Base-by-base conservation (phyloP, 2,329 filamentous ascomycete genomes). In the Neoscytalidium dimidiatum region DNA sequence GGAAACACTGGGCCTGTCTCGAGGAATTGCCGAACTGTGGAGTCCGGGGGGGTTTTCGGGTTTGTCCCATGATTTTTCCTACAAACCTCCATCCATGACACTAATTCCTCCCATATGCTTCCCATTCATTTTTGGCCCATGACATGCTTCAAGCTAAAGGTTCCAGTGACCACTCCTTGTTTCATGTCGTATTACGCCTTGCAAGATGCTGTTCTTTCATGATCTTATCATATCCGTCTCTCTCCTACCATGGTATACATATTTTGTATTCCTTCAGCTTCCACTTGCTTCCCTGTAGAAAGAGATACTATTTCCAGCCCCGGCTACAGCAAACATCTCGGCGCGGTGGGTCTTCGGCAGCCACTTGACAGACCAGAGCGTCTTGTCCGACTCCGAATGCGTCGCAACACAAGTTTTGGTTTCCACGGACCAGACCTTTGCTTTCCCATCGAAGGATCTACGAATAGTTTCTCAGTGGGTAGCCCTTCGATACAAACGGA, bases 391-490 rank as follows among this genome's bases (percentile, higher is more conserved):
- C 80, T 98, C 94, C 65, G 90, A 94, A 75, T 97, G 92, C 9
- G 95, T 99, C 13, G 94, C 93, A 49, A 99, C 95, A 74, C 95
- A 98, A 4, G 85, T 84, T 64, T 88, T 86, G 35, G 89, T 86
- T 71, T 97, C 93, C 66, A 97, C 86, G 31, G 92, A 94, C 95
- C 95, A 99, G 31, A 98, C 91, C 79, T 97, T 97, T 67, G 91
- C 92, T 78, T 96, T 97, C 41, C 95, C 94, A 74, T 98, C 94
- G 76, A 96, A 92, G 1, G 91, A 88, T 53, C 85, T 87, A 65
- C 14, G 19, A 43, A 35, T 17, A 35, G 14, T 17, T 17, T 17
- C 5, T 41, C n/a, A 41, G 38, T 17, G 1, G 9, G 4, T 17
- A 17, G 11, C 4, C 2, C 38, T 41, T 17, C 5, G 14, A 41